Evolutionary conservation across 106 monocot species (phyloP), one percentile per base, ranked within the genome.

Genomic region (Phalaenopsis equestris): DNA sequence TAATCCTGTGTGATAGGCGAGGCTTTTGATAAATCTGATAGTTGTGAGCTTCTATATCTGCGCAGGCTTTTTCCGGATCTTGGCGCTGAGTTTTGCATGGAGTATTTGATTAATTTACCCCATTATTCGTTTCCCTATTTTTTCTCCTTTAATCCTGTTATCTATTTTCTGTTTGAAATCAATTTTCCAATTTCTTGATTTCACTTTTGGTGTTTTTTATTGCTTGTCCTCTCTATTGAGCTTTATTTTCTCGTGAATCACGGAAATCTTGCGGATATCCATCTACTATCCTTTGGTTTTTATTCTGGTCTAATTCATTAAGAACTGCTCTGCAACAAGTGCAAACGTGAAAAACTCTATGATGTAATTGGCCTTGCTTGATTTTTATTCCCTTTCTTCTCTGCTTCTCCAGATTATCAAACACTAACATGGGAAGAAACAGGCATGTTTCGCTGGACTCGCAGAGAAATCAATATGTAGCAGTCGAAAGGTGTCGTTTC

Each of bases 351-450:
- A 61, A 56, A 56, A n/a, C 19, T 9, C 6, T 2, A 19, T 61
- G 9, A 1, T 24, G 21, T 61, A 19, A 75, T 75, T 42, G 12
- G 18, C 15, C 83, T 36, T 49, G 8, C 18, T 49, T 21, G 52
- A 42, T 23, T 24, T 75, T 2, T 30, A 52, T 52, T 76, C 30
- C 49, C 9, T 9, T 75, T n/a, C 10, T 14, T 10, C 37, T 36
- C 7, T 14, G 30, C 57, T 42, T 76, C 55, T 67, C 41, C 42
- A 90, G 87, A 57, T 67, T 79, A 41, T 73, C 84, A 5, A 87
- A 83, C 9, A 73, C 81, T 7, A 80, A 78, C 45, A 78, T 56
- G 37, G 72, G 79, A 23, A 90, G 82, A 45, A 78, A 78, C 23
- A 87, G 85, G 72, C 67, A 72, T 77, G 6, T 64, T 23, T 75